phyloP scores from a whole-genome alignment of 108 stramenopile genomes.

The Aureococcus anophagefferens region DNA sequence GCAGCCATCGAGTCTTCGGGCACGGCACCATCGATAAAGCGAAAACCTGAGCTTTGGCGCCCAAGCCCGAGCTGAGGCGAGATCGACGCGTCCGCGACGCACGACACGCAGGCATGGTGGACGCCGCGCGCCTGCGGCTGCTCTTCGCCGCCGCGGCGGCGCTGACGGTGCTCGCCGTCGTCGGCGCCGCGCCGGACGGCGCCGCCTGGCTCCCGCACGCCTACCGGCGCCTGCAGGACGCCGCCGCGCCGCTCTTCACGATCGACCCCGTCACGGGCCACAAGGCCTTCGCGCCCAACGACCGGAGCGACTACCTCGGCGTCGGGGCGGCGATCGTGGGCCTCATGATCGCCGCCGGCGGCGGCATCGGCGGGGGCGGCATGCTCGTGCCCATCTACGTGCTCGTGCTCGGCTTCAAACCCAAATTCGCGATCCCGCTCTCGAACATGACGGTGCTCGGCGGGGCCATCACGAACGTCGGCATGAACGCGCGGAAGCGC shows the following conservation, averaged over 20 bases:
- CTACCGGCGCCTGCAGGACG: too few species aligned
- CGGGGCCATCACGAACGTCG: constrained; percentile 65
- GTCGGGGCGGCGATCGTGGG: constrained; percentile 65
- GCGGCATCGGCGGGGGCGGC: constrained; percentile 83
- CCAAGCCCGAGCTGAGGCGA: too few species aligned
- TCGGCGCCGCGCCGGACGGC: too few species aligned
- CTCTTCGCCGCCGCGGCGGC: too few species aligned
- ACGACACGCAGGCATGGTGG: too few species aligned
- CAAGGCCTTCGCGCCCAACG: constrained; percentile 31
- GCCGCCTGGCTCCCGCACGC: too few species aligned
- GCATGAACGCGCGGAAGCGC: constrained; percentile 66
- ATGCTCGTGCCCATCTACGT: constrained; percentile 88
- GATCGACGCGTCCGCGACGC: too few species aligned
- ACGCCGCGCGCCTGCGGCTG: too few species aligned
- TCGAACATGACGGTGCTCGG: constrained; percentile 84
- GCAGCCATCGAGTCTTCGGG: too few species aligned
- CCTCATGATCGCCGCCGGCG: constrained; percentile 77
- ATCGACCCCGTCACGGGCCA: constrained; percentile 4
- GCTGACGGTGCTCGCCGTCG: too few species aligned
- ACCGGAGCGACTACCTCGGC: constrained; percentile 51
- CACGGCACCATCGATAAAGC: too few species aligned
- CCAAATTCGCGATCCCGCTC: constrained; percentile 80
- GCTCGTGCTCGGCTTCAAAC: constrained; percentile 65
- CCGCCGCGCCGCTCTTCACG: not conserved
- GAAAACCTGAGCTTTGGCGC: too few species aligned